Base-by-base conservation (phyloP, 768 basidiomycete genomes). In the Paxillus ammoniavirescens region DNA sequence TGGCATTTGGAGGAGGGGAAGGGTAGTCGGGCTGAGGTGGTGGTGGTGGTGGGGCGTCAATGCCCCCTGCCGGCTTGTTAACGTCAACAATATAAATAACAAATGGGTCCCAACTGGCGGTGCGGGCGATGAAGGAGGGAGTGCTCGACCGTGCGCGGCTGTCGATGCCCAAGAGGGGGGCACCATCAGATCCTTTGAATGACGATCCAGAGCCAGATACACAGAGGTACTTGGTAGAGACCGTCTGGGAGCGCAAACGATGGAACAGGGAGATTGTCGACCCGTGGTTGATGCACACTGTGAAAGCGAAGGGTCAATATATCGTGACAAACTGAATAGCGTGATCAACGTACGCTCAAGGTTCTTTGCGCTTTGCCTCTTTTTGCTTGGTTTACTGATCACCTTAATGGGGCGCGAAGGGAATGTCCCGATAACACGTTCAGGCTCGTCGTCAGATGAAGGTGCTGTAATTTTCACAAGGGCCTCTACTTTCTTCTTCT, bases 1-100 rank as follows among this genome's bases (percentile, higher is more conserved):
- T 92, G 5, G 91, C 93, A 59, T 94, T 93, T 12, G 92, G 89
- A 23, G 95, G 93, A 31, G 91, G 91, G 0, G 89, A 88, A 6
- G 96, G 96, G 69, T 93, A 98, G 59, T 93, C 93, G 0, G 87
- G 83, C 50, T 92, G 89, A 1, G 86, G 89, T 4, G 91, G 88
- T 14, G 90, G 89, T 0, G 89, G 88, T 4, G 88, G 86, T 6
- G 89, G 84, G 31, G 84, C 78, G 61, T 91, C 89, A 47, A 89
- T 83, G 13, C 86, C 85, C 28, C 86, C 86, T 17, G 82, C 79
- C 17, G 92, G 89, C 65, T 88, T 89, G 73, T 83, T 87, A 57
- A 93, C 90, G 69, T 98, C 94, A 57, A 97, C 94, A 57, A 97
- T 93, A 76, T 97, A 98, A 82, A 98, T 91, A 63, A 98, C 85